Conservation (phyloP, 129 eudicot genomes). For the Centaurea solstitialis region DNA sequence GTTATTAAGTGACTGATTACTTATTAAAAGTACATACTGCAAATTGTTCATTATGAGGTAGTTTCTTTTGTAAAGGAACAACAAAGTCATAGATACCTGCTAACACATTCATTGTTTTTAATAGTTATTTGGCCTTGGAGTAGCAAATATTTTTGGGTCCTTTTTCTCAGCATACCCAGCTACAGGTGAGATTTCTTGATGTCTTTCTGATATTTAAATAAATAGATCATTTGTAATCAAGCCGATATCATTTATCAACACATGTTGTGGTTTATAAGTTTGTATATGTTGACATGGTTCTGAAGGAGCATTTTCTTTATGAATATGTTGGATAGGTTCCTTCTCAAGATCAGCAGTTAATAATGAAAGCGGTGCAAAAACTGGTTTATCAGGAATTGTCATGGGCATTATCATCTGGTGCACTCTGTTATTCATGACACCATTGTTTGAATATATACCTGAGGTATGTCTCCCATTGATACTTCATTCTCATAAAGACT, state of each 20-base stretch:
- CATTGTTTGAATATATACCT: slow-evolving; percentile 86
- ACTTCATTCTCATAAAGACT: neutral
- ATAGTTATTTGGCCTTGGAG: slow-evolving; percentile 99
- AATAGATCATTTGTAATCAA: neutral
- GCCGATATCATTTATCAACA: slow-evolving; percentile 1
- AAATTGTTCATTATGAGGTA: neutral
- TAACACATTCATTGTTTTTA: slow-evolving; percentile 16
- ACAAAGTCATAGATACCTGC: neutral
- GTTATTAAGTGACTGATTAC: slow-evolving; percentile 1
- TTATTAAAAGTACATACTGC: slow-evolving; percentile 9
- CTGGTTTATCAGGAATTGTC: slow-evolving; percentile 84
- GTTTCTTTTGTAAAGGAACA: slow-evolving; percentile 10
- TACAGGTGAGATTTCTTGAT: slow-evolving; percentile 66
- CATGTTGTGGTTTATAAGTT: slow-evolving; percentile 12
- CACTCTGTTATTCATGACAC: slow-evolving; percentile 82
- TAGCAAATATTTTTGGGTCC: slow-evolving; percentile 84
- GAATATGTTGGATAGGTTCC: slow-evolving; percentile 61
- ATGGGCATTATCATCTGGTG: slow-evolving; percentile 83
- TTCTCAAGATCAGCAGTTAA: slow-evolving; percentile 98
- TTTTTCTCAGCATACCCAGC: slow-evolving; percentile 90
- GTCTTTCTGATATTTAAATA: neutral
- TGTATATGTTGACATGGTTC: slow-evolving; percentile 5
- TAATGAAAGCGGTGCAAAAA: slow-evolving; percentile 98
- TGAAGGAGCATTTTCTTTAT: slow-evolving; percentile 13
- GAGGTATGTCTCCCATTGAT: slow-evolving; percentile 52